Evolutionary conservation across 2,329 filamentous ascomycete genomes (phyloP).

Genomic region (Elsinoe australis): DNA sequence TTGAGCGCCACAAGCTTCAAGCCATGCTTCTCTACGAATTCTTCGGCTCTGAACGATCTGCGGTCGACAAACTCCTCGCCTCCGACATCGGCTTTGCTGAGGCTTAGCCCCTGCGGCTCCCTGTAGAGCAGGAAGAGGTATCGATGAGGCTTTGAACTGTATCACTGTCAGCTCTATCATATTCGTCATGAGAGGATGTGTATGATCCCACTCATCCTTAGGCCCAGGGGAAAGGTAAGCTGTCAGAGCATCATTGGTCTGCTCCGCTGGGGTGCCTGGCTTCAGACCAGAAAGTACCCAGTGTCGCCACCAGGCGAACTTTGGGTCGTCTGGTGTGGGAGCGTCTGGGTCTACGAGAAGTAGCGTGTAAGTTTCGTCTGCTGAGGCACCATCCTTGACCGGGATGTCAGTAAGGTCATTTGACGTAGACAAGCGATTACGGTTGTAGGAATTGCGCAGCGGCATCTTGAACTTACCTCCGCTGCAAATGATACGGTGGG

Average conservation of each 20-base stretch:
- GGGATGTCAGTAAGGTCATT: background rate
- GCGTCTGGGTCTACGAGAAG: constrained; percentile 50
- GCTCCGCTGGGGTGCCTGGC: constrained; percentile 9
- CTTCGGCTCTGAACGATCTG: constrained; percentile 4
- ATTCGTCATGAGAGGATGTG: too few species aligned
- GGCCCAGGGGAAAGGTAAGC: constrained; percentile 30
- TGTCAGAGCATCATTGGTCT: constrained; percentile 26
- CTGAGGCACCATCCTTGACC: background rate
- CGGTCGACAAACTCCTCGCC: constrained; percentile 30
- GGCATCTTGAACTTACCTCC: background rate
- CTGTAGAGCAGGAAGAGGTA: constrained; percentile 30
- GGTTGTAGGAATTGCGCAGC: background rate
- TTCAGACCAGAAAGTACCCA: constrained; percentile 38
- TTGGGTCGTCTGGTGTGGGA: constrained; percentile 48
- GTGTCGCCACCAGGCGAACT: constrained; percentile 50
- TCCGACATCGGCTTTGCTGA: constrained; percentile 29
- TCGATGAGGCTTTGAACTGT: constrained; percentile 26
- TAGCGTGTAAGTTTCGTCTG: constrained; percentile 35
- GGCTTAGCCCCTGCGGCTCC: constrained; percentile 24
- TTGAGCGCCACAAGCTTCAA: constrained; percentile 30
- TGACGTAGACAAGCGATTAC: background rate
- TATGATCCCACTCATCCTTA: constrained; percentile 31
- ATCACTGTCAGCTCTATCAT: background rate
- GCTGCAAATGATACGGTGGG: constrained; percentile 4
- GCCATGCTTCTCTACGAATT: constrained; percentile 24